Conservation (phyloP, 192 early-diverging fungal genomes). For the Backusella westeae region DNA sequence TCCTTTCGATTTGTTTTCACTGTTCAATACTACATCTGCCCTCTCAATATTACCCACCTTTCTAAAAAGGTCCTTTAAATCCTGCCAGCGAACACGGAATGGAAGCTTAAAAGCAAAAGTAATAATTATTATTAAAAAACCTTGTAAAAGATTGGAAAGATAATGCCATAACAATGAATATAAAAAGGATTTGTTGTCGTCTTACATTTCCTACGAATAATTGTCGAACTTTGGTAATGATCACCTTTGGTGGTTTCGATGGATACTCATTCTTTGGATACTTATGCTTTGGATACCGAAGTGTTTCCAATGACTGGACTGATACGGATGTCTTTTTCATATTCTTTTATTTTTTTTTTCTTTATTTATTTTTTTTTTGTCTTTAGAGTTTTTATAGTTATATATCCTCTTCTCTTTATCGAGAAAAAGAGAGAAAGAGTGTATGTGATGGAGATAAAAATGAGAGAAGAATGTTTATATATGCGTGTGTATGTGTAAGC, state of each 20-base stretch:
- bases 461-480: not conserved
- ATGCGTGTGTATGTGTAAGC: not conserved
- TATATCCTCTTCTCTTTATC: not conserved
- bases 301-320: not conserved
- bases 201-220: conserved; percentile 73
- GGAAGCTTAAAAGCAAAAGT: conserved; percentile 50
- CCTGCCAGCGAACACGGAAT: conserved; percentile 74
- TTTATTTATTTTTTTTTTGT: not conserved
- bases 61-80: conserved; percentile 66
- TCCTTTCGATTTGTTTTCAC: conserved; percentile 65
- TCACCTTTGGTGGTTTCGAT: not conserved
- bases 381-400: not conserved
- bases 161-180: not conserved
- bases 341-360: too few species aligned
- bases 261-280: not conserved
- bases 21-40: conserved; percentile 58
- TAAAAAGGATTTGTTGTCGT: not conserved
- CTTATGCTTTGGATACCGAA: not conserved
- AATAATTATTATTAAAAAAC: not conserved
- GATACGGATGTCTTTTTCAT: not conserved
- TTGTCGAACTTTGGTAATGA: conserved; percentile 35
- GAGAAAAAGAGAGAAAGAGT: not conserved
- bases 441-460: not conserved
- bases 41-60: conserved; percentile 66
- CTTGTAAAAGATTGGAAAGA: not conserved